These are phyloP conservation scores for Ramalina intermedia DNA, from an alignment of 495 filamentous ascomycete genomes.

Conservation along the genomic window DNA sequence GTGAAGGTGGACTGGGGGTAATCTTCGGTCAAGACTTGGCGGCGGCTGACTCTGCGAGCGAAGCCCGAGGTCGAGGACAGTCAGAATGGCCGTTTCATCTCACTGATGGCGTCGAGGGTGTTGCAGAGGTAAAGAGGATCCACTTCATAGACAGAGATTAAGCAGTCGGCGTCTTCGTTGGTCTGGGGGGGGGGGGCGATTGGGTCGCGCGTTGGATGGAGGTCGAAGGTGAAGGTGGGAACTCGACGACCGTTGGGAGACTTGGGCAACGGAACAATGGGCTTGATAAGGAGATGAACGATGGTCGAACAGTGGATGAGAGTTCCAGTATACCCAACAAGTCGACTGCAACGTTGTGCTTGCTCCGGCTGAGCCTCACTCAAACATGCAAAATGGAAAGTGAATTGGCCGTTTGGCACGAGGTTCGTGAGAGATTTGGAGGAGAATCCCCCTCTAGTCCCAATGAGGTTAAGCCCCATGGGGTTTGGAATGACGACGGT, in stretches of 20 bases:
- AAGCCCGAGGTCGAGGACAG: no score
- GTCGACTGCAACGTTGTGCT: no score
- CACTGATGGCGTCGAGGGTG: no score
- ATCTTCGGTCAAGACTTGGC: neutral
- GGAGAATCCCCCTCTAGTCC: neutral
- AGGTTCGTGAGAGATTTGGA: slow-evolving; percentile 5
- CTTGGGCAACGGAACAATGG: no score
- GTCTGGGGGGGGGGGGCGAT: neutral
- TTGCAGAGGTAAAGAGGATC: no score
- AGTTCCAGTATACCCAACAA: neutral
- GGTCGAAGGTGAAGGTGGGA: neutral
- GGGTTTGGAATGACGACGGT: neutral
- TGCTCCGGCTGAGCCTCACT: no score
- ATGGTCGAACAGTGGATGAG: neutral
- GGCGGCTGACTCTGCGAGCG: neutral
- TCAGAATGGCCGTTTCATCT: no score
- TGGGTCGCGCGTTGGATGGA: slow-evolving; percentile 13
- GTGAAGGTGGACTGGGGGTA: neutral
- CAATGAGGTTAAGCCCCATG: neutral
- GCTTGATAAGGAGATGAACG: neutral
- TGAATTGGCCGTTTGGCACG: neutral
- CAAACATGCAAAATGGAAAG: no score
- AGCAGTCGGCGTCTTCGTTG: neutral
- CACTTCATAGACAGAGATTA: no score
- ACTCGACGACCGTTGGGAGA: no score